These are phyloP conservation scores for Starmera quercuum DNA, from an alignment of 805 yeast genomes.

Conservation along the genomic window DNA sequence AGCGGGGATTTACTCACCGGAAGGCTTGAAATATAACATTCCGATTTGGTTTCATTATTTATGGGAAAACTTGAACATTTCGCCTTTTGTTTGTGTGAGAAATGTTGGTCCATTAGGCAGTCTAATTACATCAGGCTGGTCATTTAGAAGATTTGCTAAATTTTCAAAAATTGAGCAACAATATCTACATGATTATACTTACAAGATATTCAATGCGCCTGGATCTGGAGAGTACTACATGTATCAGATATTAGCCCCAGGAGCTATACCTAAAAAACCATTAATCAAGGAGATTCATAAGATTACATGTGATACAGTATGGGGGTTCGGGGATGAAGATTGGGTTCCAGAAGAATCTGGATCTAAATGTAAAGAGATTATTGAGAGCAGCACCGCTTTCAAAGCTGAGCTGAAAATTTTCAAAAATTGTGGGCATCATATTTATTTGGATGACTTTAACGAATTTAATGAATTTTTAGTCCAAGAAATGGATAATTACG, in stretches of 20 bases:
- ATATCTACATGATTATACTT: constrained; percentile 69
- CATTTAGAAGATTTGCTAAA: constrained; percentile 68
- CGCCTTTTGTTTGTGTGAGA: constrained; percentile 80
- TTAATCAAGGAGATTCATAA: constrained; percentile 35
- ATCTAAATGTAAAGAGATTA: constrained; percentile 19
- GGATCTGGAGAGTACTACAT: constrained; percentile 95
- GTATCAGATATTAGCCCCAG: constrained; percentile 79
- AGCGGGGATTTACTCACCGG: constrained; percentile 66
- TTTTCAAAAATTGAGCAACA: constrained; percentile 36
- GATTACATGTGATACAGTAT: constrained; percentile 53
- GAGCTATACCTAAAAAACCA: constrained; percentile 83
- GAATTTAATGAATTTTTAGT: constrained; percentile 45
- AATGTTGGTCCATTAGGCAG: constrained; percentile 80
- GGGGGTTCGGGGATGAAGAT: constrained; percentile 81
- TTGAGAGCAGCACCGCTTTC: constrained; percentile 14
- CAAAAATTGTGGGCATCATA: constrained; percentile 64
- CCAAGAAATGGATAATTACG: constrained; percentile 39
- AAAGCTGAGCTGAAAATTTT: constrained; percentile 33
- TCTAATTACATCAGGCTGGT: constrained; percentile 82
- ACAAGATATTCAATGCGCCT: constrained; percentile 72
- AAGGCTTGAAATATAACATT: constrained; percentile 32
- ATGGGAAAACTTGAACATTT: constrained; percentile 74
- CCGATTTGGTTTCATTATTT: constrained; percentile 74
- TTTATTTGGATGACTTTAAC: constrained; percentile 60
- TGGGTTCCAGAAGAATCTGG: constrained; percentile 53